Percentiles rank a stretch among this genome's conserved stretches.
These are phyloP conservation scores for Gossypium davidsonii DNA, from an alignment of 441 rosid genomes.

Conservation along the genomic window DNA sequence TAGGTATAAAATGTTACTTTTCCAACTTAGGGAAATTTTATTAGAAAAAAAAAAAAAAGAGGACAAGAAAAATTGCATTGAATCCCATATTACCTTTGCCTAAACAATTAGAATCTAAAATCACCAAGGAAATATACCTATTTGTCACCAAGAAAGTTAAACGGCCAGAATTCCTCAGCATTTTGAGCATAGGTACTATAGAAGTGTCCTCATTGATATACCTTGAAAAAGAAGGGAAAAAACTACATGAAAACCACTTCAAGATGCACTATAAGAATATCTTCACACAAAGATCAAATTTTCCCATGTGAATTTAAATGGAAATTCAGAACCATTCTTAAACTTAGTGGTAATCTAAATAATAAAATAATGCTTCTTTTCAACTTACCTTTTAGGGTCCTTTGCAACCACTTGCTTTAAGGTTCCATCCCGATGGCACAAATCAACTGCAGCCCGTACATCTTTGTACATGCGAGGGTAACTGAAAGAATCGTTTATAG, in stretches of 20 bases:
- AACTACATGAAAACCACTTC: background rate
- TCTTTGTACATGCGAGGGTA: constrained; percentile 87
- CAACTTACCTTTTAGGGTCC: constrained; percentile 61
- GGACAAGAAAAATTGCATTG: background rate
- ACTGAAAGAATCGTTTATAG: constrained; percentile 31
- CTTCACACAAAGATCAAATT: background rate
- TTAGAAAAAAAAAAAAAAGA: background rate
- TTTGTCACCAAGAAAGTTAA: constrained; percentile 90
- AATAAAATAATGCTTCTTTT: background rate
- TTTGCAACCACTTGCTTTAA: constrained; percentile 92
- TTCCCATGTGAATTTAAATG: background rate
- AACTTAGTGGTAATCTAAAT: constrained; percentile 1
- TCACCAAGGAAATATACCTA: constrained; percentile 36
- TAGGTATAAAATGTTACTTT: background rate
- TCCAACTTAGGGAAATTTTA: background rate
- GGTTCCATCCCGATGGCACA: constrained; percentile 99
- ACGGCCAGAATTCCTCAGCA: constrained; percentile 89
- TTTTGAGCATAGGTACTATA: constrained; percentile 70
- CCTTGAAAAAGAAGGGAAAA: constrained; percentile 29
- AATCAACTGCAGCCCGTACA: constrained; percentile 93
- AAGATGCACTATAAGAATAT: background rate
- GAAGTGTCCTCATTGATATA: constrained; percentile 73
- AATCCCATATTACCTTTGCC: background rate
- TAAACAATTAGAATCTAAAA: background rate
- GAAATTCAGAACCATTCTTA: background rate